Conservation (phyloP, 768 basidiomycete genomes). For the Lepiota brunneoincarnata region DNA sequence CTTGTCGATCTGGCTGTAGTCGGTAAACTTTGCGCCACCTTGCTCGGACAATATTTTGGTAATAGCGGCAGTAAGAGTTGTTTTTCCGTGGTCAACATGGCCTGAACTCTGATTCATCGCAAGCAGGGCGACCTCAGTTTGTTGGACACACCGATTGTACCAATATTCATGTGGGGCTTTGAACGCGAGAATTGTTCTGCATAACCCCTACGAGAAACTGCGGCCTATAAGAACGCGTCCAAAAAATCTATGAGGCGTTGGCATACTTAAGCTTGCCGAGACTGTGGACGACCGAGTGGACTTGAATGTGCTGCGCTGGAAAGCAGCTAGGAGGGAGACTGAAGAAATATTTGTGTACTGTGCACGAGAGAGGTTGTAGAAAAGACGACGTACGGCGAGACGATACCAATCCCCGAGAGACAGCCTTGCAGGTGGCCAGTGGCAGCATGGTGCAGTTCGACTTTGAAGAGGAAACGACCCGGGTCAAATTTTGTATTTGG, state of each 20-base stretch:
- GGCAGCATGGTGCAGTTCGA: slow-evolving; percentile 41
- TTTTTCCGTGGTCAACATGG: slow-evolving; percentile 98
- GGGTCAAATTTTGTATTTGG: slow-evolving; percentile 24
- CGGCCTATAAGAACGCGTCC: slow-evolving; percentile 1
- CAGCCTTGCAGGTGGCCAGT: slow-evolving; percentile 48
- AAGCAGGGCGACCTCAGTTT: not conserved
- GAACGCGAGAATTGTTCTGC: slow-evolving; percentile 74
- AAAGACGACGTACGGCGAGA: slow-evolving; percentile 37
- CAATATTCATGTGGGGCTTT: slow-evolving; percentile 95
- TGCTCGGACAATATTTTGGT: slow-evolving; percentile 85
- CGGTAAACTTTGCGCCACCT: slow-evolving; percentile 85
- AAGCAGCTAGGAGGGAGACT: slow-evolving; percentile 36
- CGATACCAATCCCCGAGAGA: slow-evolving; percentile 44
- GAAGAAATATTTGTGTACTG: slow-evolving; percentile 8
- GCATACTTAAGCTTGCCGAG: slow-evolving; percentile 26
- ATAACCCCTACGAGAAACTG: slow-evolving; percentile 65
- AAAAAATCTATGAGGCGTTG: slow-evolving; percentile 11
- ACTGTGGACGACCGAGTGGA: slow-evolving; percentile 21
- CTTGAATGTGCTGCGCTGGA: slow-evolving; percentile 31
- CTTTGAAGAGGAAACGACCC: slow-evolving; percentile 17
- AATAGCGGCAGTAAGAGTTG: slow-evolving; percentile 92
- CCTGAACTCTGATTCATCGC: slow-evolving; percentile 38
- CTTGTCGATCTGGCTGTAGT: slow-evolving; percentile 98
- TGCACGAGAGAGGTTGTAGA: not conserved
- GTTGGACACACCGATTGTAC: slow-evolving; percentile 71